Evolutionary conservation across 1,284 basidiomycete species (phyloP).

Genomic region (Coriolopsis trogii): DNA sequence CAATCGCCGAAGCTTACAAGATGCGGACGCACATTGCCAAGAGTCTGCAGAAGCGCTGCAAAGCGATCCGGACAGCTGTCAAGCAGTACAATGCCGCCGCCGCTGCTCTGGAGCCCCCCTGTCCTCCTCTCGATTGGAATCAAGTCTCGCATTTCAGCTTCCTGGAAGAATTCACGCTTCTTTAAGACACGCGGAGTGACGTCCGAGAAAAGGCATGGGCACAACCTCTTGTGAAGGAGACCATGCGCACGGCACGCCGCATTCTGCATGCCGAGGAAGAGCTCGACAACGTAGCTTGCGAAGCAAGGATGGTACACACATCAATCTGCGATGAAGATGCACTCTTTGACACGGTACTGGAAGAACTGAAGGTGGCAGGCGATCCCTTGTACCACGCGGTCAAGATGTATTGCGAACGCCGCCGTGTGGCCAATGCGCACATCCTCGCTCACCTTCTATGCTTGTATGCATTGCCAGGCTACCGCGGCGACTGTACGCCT

Average conservation of each 20-base stretch:
- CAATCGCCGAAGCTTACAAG: slow-evolving; percentile 30
- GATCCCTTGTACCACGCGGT: slow-evolving; percentile 7
- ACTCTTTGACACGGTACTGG: not conserved
- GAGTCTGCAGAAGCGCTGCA: slow-evolving; percentile 25
- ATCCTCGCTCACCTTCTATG: slow-evolving; percentile 11
- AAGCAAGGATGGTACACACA: slow-evolving; percentile 32
- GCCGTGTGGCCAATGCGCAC: slow-evolving; percentile 11
- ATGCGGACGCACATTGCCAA: slow-evolving; percentile 31
- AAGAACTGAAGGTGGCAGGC: not conserved
- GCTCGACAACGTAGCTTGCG: slow-evolving; percentile 33
- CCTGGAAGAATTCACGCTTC: slow-evolving; percentile 39
- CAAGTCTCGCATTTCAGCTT: slow-evolving; percentile 36
- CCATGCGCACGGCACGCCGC: slow-evolving; percentile 31
- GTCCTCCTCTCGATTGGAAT: slow-evolving; percentile 30
- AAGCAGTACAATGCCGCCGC: slow-evolving; percentile 32
- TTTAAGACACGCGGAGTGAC: slow-evolving; percentile 35
- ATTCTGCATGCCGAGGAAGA: slow-evolving; percentile 38
- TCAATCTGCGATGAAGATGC: slow-evolving; percentile 31
- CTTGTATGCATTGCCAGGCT: slow-evolving; percentile 12
- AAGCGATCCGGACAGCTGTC: slow-evolving; percentile 26
- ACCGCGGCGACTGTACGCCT: not conserved
- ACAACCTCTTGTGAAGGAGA: slow-evolving; percentile 25
- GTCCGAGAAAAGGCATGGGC: slow-evolving; percentile 35
- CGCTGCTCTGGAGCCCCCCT: slow-evolving; percentile 27
- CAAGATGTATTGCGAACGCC: slow-evolving; percentile 3